phyloP scores from a whole-genome alignment of 805 yeast genomes.

The Lachancea sp. region DNA sequence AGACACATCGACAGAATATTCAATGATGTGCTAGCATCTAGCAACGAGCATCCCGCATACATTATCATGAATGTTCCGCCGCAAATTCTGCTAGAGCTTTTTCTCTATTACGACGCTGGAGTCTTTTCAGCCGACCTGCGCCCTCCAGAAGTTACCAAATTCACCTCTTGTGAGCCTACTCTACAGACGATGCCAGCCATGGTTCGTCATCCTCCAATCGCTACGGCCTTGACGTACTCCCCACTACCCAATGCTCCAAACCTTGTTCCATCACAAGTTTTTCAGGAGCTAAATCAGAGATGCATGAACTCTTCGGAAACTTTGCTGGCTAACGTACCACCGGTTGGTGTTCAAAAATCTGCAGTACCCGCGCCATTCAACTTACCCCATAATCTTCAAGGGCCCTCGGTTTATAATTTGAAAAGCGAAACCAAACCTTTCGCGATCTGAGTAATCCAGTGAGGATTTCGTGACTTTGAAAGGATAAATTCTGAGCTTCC shows the following conservation, averaged over 20 bases:
- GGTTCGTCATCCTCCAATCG: not conserved
- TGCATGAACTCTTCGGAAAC: not conserved
- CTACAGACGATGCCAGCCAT: conserved; percentile 3
- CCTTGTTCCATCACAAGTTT: conserved; percentile 1
- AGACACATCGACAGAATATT: conserved; percentile 7
- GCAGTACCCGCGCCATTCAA: not conserved
- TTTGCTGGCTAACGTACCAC: not conserved
- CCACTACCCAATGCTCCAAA: not conserved
- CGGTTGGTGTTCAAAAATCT: not conserved
- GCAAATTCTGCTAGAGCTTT: conserved; percentile 17
- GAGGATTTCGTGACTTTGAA: too few species aligned
- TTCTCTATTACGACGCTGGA: conserved; percentile 13
- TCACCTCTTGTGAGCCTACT: conserved; percentile 3
- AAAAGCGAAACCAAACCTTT: not conserved
- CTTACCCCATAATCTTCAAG: too few species aligned
- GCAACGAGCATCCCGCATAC: not conserved
- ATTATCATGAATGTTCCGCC: conserved; percentile 18
- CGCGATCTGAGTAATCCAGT: not conserved
- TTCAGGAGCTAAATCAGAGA: conserved; percentile 1
- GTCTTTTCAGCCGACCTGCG: conserved; percentile 9
- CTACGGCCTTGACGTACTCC: not conserved
- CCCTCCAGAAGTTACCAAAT: conserved; percentile 1
- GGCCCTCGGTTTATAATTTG: not conserved
- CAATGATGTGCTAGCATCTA: conserved; percentile 2
- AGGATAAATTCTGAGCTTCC: too few species aligned